Evolutionary conservation across 108 stramenopile species (phyloP).

Genomic region (Conticribra guillardii): DNA sequence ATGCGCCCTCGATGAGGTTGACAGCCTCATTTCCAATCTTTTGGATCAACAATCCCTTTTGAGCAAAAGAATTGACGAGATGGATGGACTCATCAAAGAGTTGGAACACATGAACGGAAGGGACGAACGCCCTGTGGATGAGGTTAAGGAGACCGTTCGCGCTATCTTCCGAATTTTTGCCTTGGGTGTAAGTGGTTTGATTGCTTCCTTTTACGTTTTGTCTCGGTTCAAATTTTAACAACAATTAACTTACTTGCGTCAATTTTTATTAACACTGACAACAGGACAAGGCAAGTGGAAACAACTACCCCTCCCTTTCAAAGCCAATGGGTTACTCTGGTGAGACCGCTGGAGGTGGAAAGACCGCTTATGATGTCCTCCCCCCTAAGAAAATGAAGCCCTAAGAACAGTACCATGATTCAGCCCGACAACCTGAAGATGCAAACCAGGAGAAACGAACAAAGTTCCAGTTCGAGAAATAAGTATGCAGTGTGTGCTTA

Average conservation of each 20-base stretch:
- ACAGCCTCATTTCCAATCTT: conserved; percentile 57
- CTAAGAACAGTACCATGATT: not conserved
- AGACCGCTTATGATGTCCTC: conserved; percentile 80
- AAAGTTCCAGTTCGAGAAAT: too few species aligned
- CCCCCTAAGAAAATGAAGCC: conserved; percentile 58
- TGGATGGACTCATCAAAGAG: conserved; percentile 41
- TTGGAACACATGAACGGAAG: conserved; percentile 46
- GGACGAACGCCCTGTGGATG: conserved; percentile 66
- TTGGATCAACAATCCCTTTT: conserved; percentile 62
- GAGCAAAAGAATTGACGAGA: conserved; percentile 54
- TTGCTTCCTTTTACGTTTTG: not conserved
- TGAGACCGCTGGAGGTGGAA: conserved; percentile 72
- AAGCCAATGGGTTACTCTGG: conserved; percentile 76
- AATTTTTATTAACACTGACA: too few species aligned
- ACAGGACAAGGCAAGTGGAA: conserved; percentile 75
- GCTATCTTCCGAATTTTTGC: conserved; percentile 82
- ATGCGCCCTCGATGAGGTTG: conserved; percentile 82
- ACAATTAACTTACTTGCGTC: too few species aligned
- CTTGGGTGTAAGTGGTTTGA: conserved; percentile 36
- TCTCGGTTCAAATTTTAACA: not conserved
- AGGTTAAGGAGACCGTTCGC: conserved; percentile 77
- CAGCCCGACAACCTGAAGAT: too few species aligned
- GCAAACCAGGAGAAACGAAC: too few species aligned
- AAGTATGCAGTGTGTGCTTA: too few species aligned
- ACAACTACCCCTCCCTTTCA: conserved; percentile 73